Percentiles rank a stretch among this genome's conserved stretches.
Conservation (phyloP, 352 stramenopile species). For the Blastocystis sp. region DNA sequence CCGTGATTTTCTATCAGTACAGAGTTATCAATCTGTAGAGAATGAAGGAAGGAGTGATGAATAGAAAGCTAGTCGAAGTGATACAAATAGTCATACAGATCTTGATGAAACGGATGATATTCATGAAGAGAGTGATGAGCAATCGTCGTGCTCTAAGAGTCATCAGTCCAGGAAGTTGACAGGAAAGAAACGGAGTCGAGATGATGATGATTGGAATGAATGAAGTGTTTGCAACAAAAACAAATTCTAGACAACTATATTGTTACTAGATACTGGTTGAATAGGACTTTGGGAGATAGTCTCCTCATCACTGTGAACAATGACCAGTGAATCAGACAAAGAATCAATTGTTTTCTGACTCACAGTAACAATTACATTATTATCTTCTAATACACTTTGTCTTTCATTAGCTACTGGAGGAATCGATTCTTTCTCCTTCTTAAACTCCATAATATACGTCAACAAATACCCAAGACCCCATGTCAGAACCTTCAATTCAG, state of each 20-base stretch:
- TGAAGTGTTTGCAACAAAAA: not conserved
- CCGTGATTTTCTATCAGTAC: not conserved
- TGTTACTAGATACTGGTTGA: not conserved
- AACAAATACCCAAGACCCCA: not conserved
- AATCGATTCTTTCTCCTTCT: not conserved
- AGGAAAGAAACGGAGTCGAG: not conserved
- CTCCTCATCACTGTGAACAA: not conserved
- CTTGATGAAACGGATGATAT: not conserved
- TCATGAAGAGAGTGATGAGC: not conserved
- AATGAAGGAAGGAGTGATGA: not conserved
- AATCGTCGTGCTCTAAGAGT: not conserved
- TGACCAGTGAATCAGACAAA: not conserved
- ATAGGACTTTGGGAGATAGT: not conserved
- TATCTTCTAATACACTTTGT: not conserved
- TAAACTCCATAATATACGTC: not conserved
- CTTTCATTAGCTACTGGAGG: not conserved
- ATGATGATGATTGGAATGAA: not conserved
- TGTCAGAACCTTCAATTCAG: not conserved
- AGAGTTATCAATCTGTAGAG: not conserved
- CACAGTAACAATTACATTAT: not conserved
- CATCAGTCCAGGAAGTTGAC: not conserved
- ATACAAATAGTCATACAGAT: not conserved
- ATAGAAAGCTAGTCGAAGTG: not conserved
- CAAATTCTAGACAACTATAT: not conserved
- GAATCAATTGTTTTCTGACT: not conserved